Conservation (phyloP, 805 yeast species). For the Yamadazyma insecticola region DNA sequence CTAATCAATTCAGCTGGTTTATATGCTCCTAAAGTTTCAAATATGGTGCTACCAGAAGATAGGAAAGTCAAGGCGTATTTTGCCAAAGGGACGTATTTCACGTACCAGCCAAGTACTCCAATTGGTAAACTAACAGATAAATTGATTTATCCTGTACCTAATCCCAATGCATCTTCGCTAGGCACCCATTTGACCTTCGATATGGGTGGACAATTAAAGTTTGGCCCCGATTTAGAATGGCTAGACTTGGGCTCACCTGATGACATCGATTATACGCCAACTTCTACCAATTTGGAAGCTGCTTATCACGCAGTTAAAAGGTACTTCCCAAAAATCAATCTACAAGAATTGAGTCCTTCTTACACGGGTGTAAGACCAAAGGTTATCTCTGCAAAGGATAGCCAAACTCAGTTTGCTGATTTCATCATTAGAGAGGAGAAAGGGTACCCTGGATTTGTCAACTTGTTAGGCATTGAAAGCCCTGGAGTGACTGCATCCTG, state of each 20-base stretch:
- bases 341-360: slow-evolving; percentile 52
- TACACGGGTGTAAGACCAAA: slow-evolving; percentile 88
- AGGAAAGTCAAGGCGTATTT: slow-evolving; percentile 56
- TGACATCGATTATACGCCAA: slow-evolving; percentile 45
- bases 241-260: slow-evolving; percentile 36
- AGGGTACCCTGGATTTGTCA: slow-evolving; percentile 74
- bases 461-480: slow-evolving; percentile 79
- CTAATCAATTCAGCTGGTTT: slow-evolving; percentile 80
- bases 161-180: slow-evolving; percentile 64
- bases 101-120: slow-evolving; percentile 47
- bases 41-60: slow-evolving; percentile 60
- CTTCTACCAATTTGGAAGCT: slow-evolving; percentile 40
- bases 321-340: slow-evolving; percentile 60
- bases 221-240: slow-evolving; percentile 92
- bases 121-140: slow-evolving; percentile 27
- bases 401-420: slow-evolving; percentile 52
- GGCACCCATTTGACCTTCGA: slow-evolving; percentile 89
- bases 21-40: slow-evolving; percentile 67
- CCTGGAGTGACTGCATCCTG: slow-evolving; percentile 83
- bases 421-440: slow-evolving; percentile 67
- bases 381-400: slow-evolving; percentile 41
- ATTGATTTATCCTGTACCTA: slow-evolving; percentile 69
- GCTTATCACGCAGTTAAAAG: slow-evolving; percentile 56
- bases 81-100: slow-evolving; percentile 83
- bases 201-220: slow-evolving; percentile 70